phyloP scores from a whole-genome alignment of 2,329 filamentous ascomycete species.

The Cordyceps tenuipes region DNA sequence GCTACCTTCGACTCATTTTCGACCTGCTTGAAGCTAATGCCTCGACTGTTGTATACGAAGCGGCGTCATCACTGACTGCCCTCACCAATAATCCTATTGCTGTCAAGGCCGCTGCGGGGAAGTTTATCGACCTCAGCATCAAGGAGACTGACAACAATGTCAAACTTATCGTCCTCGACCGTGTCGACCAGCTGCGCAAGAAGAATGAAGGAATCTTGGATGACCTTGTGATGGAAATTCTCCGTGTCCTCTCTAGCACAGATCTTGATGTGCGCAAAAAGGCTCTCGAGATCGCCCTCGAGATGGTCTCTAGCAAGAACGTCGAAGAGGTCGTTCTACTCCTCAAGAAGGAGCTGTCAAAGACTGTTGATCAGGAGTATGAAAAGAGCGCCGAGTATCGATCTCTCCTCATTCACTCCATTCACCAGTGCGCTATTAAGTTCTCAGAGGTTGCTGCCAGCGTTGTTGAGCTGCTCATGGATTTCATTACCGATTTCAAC shows the following conservation, averaged over 20 bases:
- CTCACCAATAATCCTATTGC: slow-evolving; percentile 95
- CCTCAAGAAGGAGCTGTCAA: slow-evolving; percentile 93
- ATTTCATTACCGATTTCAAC: slow-evolving; percentile 98
- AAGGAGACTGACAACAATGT: slow-evolving; percentile 99
- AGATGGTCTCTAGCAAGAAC: slow-evolving; percentile 98
- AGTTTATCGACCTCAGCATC: slow-evolving; percentile 95
- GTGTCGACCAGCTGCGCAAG: slow-evolving; percentile 77
- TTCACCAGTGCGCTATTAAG: slow-evolving; percentile 97
- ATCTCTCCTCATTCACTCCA: slow-evolving; percentile 89
- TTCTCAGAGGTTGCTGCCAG: slow-evolving; percentile 97
- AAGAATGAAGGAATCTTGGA: slow-evolving; percentile 88
- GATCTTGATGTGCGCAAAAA: slow-evolving; percentile 95
- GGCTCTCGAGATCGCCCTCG: slow-evolving; percentile 79
- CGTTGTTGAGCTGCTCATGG: slow-evolving; percentile 95
- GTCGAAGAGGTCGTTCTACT: slow-evolving; percentile 95
- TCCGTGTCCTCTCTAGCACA: slow-evolving; percentile 87
- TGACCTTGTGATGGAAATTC: slow-evolving; percentile 92
- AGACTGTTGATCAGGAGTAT: slow-evolving; percentile 97
- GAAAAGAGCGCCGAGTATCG: slow-evolving; percentile 97
- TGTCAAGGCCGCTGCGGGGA: slow-evolving; percentile 89
- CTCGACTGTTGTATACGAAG: slow-evolving; percentile 95
- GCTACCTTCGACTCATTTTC: slow-evolving; percentile 90
- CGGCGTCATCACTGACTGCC: slow-evolving; percentile 86
- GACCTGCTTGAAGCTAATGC: slow-evolving; percentile 88
- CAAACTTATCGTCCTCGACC: slow-evolving; percentile 93